These are phyloP conservation scores for Cutaneotrichosporon dermatis DNA, from an alignment of 1,284 basidiomycete genomes.

Conservation along the genomic window DNA sequence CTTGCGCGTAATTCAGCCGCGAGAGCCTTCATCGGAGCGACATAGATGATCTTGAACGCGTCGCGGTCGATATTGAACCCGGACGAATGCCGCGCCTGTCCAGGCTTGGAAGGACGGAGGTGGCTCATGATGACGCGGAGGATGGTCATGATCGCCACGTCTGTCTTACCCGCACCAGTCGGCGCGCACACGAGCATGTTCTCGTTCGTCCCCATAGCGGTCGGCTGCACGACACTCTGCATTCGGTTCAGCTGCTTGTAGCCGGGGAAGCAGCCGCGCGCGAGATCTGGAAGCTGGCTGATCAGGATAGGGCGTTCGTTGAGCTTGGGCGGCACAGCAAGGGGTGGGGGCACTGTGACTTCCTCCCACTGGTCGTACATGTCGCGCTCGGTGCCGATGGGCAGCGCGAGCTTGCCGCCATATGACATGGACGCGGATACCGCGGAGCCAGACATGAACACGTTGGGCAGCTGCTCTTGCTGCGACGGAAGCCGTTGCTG, in stretches of 20 bases:
- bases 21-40: constrained; percentile 98
- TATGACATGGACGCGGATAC: constrained; percentile 63
- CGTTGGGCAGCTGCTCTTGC: constrained; percentile 66
- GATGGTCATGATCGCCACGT: constrained; percentile 93
- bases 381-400: constrained; percentile 71
- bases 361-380: constrained; percentile 57
- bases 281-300: constrained; percentile 70
- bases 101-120: constrained; percentile 29
- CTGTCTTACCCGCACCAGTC: constrained; percentile 99
- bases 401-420: constrained; percentile 73
- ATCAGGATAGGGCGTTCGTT: constrained; percentile 72
- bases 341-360: constrained; percentile 83
- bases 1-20: constrained; percentile 95
- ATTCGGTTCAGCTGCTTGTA: constrained; percentile 88
- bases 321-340: constrained; percentile 66
- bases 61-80: constrained; percentile 61
- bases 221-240: constrained; percentile 91
- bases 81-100: constrained; percentile 43
- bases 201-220: constrained; percentile 90
- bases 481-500: constrained; percentile 57
- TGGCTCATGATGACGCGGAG: constrained; percentile 80
- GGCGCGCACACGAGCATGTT: constrained; percentile 96
- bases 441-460: constrained; percentile 69
- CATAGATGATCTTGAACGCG: constrained; percentile 95
- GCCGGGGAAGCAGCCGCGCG: constrained; percentile 82